Evolutionary conservation across 2,329 filamentous ascomycete species (phyloP), one percentile per base, ranked within the genome.

Genomic region (Sporothrix pallida): DNA sequence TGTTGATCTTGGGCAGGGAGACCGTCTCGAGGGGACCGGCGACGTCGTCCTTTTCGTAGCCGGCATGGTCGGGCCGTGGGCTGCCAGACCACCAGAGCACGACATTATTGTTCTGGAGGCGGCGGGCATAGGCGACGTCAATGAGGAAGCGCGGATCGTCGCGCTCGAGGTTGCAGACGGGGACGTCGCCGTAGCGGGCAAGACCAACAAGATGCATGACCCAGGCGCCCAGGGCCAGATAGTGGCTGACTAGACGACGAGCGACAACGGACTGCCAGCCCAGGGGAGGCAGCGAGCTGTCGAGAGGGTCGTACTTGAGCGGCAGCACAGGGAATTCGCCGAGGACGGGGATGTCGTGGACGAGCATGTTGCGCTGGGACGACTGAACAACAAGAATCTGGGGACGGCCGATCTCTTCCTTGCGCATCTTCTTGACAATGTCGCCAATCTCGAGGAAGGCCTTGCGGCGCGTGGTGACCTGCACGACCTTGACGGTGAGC

Each of bases 1-100:
- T 95, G 80, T 99, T 99, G 80, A 97, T 89, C 15, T 92, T 92
- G 0, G 96, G 95, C 94, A 98, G 97, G 74, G 93, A 91, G 15
- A 97, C 93, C 12, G 88, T 92, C 77, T 99, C 95, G 42, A 98
- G 87, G 1, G 93, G 89, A 0, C 93, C 93, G 0, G 93, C 84
- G 26, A 98, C 89, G 81, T 98, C 94, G 78, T 99, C 97, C 75
- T 92, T 93, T 81, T 99, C 96, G 80, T 98, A 94, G 0, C 96
- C 96, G 63, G 94, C 96, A 82, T 99, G 96, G 80, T 99, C 96
- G 1, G 97, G 96, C 70, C 92, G 90, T 0, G 95, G 90, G 7
- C 92, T 91, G 10, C 89, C 87, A 20, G 95, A 98, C 96, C 96
- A 99, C 96, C 96, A 99, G 7, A 99, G 85, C 6, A 99, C 93